A percentile compares a stretch with the other conserved stretches of the same genome.
phyloP scores from a whole-genome alignment of 805 yeast species.

The Ogataea dorogensis region DNA sequence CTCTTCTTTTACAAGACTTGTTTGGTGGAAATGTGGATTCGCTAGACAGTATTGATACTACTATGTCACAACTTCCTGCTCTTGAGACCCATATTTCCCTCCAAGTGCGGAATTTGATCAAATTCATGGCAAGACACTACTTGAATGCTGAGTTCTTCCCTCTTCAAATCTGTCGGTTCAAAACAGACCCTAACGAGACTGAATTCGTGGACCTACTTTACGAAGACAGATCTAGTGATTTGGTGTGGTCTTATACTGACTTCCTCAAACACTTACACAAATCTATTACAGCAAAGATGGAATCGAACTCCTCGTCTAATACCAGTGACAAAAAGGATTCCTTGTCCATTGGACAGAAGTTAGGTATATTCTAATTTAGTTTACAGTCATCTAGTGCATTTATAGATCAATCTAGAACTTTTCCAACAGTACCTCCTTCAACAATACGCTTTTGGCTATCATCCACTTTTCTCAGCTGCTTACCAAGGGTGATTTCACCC shows the following conservation, averaged over 20 bases:
- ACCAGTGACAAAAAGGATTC: constrained; percentile 13
- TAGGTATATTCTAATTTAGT: constrained; percentile 19
- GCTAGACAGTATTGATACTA: constrained; percentile 46
- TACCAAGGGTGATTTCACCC: constrained; percentile 58
- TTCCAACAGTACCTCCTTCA: constrained; percentile 49
- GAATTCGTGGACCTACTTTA: constrained; percentile 60
- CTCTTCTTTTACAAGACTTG: constrained; percentile 66
- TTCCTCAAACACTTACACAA: constrained; percentile 69
- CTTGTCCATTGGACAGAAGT: constrained; percentile 17
- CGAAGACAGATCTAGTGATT: constrained; percentile 66
- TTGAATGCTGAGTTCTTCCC: constrained; percentile 42
- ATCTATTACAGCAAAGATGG: constrained; percentile 51
- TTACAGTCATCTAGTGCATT: constrained; percentile 10
- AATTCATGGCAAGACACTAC: constrained; percentile 46
- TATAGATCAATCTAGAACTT: constrained; percentile 36
- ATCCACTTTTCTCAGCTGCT: constrained; percentile 48
- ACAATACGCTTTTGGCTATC: constrained; percentile 46
- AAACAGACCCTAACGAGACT: constrained; percentile 57
- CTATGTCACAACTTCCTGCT: constrained; percentile 61
- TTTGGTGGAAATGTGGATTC: constrained; percentile 56
- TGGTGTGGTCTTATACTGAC: constrained; percentile 59
- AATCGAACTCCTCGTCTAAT: constrained; percentile 8
- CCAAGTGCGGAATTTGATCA: constrained; percentile 64
- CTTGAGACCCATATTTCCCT: constrained; percentile 65
- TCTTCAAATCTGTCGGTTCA: constrained; percentile 62